Percentiles rank a stretch among this genome's conserved stretches.
Conservation (phyloP, 2,329 filamentous ascomycete species). For the Akanthomyces uredinophilus region DNA sequence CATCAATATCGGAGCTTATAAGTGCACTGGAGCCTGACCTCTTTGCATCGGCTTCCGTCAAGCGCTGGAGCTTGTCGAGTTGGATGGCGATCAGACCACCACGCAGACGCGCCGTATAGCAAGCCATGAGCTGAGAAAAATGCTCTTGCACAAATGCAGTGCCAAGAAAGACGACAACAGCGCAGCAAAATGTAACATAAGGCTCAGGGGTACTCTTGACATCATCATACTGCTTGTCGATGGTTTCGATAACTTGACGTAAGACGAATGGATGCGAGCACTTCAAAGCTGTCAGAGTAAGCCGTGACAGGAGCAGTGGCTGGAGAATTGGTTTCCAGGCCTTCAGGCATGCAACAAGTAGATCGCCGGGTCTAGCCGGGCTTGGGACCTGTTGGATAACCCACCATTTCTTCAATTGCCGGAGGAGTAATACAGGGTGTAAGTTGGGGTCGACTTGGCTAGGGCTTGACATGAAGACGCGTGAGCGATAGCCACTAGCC, state of each 20-base stretch:
- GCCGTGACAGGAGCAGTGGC: background rate
- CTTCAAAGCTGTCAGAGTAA: background rate
- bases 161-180: background rate
- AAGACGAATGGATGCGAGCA: background rate
- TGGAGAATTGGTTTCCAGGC: conserved; percentile 15
- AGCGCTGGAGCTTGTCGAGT: conserved; percentile 37
- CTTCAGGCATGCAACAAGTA: conserved; percentile 18
- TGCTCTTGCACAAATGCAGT: background rate
- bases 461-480: too few relatives aligned
- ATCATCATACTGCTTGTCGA: conserved; percentile 19
- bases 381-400: background rate
- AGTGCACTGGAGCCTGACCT: conserved; percentile 15
- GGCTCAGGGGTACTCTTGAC: background rate
- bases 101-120: conserved; percentile 27
- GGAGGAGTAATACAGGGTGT: background rate
- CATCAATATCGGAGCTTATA: background rate
- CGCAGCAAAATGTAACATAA: background rate
- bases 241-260: conserved; percentile 12
- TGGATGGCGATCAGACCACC: conserved; percentile 37
- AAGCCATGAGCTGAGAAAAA: background rate
- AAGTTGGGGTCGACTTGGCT: background rate
- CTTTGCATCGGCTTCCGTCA: conserved; percentile 26
- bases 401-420: background rate
- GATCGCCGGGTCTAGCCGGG: too few relatives aligned
- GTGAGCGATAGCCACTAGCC: background rate